Base-by-base conservation (phyloP, 2,329 filamentous ascomycete genomes). In the Verticillium klebahnii region DNA sequence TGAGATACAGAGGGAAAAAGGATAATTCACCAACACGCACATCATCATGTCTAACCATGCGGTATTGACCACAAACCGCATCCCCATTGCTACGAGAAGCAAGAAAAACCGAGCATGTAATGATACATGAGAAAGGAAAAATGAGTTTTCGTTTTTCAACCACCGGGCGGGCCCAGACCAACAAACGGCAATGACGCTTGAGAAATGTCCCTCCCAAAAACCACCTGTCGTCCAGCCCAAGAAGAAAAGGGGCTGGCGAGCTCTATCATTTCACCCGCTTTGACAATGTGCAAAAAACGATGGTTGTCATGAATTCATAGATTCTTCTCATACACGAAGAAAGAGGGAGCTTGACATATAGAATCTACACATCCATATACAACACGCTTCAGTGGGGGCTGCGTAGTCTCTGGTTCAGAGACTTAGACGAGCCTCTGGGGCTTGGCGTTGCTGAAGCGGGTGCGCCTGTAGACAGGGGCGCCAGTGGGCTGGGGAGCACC, bases 401-500 rank as follows among this genome's bases (percentile, higher is more conserved):
- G n/a, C 19, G 19, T 12, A 25, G 45, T 52, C 45, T 52, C 45
- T 25, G 45, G 8, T 23, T 52, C 19, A 52, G 34, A 57, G 59
- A 56, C 32, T 60, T 56, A 40, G 37, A 52, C 19, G 45, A 52
- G 45, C 45, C 29, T 56, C 31, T 56, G 54, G 25, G 25, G 54
- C 54, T 23, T 50, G 37, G 65, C 60, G 23, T 64, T 64, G 62
- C 62, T 57, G 60, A 63, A 65, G 61, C 63, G 70, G 61, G 19
- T 63, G 61, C 63, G 70, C 61, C 17, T 23, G 58, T 32, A 32
- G 25, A 59, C 17, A 32, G 58, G 40, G 12, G 29, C 29, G 65
- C 75, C 76, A 60, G 75, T 73, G 62, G 76, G 73, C 50, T 64
- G 64, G 40, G 73, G 70, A 39, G 67, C 69, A 58, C 74, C 74